phyloP scores from a whole-genome alignment of 169 alveolate genomes.

The Plasmodium cynomolgi region DNA sequence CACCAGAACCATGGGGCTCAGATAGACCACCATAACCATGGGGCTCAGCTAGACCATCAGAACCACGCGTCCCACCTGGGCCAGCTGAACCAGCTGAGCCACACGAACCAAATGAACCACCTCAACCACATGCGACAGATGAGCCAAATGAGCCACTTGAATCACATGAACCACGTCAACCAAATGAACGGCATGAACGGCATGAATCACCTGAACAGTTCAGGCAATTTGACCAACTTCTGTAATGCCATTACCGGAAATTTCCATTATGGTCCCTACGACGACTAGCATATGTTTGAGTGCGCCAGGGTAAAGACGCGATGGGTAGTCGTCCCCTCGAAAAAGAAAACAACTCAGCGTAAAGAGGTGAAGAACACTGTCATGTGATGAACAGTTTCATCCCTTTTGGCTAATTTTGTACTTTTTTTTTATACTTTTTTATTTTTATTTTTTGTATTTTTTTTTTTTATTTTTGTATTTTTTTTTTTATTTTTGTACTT shows the following conservation, averaged over 20 bases:
- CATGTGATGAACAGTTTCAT: not conserved
- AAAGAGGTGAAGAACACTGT: not conserved
- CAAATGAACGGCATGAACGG: not conserved
- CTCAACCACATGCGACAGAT: not conserved
- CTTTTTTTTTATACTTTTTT: too few relatives aligned
- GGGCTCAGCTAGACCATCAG: not conserved
- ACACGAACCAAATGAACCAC: not conserved
- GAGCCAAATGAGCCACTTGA: not conserved
- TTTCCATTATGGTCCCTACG: not conserved
- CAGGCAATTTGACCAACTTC: slow-evolving; percentile 13
- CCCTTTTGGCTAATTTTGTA: not conserved
- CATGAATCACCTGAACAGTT: slow-evolving; percentile 11
- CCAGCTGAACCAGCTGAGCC: not conserved
- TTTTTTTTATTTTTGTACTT: not conserved
- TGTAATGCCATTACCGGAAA: not conserved
- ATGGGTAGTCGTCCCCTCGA: not conserved
- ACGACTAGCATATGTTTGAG: not conserved
- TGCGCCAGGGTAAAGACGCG: not conserved
- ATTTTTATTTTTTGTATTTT: too few relatives aligned
- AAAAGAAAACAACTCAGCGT: not conserved
- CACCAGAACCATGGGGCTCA: too few relatives aligned
- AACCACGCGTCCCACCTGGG: not conserved
- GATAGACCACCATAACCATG: too few relatives aligned
- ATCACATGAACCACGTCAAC: not conserved
- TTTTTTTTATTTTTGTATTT: too few relatives aligned